Evolutionary conservation across 2,329 filamentous ascomycete genomes (phyloP), one percentile per base, ranked within the genome.

Genomic region (Aureobasidium uvarum): DNA sequence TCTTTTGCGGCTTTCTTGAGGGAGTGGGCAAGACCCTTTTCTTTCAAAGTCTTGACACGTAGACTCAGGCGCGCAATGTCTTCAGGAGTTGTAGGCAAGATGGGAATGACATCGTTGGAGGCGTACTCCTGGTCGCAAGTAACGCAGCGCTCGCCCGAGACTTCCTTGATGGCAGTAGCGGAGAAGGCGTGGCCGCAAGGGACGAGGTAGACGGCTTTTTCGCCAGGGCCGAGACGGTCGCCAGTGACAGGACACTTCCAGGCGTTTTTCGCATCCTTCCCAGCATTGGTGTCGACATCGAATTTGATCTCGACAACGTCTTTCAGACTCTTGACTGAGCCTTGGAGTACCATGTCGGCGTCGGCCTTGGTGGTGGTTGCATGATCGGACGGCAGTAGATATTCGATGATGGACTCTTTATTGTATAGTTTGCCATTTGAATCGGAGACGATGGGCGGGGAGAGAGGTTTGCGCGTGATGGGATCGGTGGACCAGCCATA

Each of bases 161-260:
- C 75, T 66, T 76, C 63, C 70, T 88, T 90, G 69, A 98, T 88
- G 8, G 92, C 92, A 62, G 87, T 86, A 67, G 96, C 92, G 0
- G 91, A 89, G 77, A 98, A 98, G 0, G 91, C 93, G 80, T 99
- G 96, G 0, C 95, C 96, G 72, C 95, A 99, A 0, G 95, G 95
- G 5, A 98, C 91, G 2, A 99, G 73, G 72, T 98, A 99, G 1
- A 96, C 91, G 0, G 92, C 84, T 76, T 89, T 94, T 16, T 28
- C 20, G 11, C 33, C 46, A 0, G 92, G 87, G 0, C 95, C 95
- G 28, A 99, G 79, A 74, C 90, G 88, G 75, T 96, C 96, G 72
- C 90, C 86, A 1, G 93, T 96, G 64, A 98, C 85, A 0, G 94
- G 93, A 73, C 95, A 99, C 33, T 91, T 85, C 84, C 89, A 93